Evolutionary conservation across 2,329 filamentous ascomycete genomes (phyloP).

Genomic region (Phyllosticta paracitricarpa): DNA sequence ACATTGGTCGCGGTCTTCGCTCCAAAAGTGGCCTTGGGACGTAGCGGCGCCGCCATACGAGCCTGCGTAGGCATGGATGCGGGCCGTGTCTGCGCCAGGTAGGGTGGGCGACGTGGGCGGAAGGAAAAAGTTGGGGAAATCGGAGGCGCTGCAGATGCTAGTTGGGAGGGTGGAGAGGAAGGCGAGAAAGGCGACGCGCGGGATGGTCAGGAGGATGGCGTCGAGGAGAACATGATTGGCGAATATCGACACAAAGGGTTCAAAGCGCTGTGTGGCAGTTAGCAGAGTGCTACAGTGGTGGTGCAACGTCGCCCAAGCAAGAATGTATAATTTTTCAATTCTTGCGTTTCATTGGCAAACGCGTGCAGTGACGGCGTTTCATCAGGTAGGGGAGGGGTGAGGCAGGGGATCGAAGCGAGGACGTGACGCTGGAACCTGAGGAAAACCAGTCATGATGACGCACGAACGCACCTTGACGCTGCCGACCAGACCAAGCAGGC

Average conservation of each 20-base stretch:
- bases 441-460: neutral
- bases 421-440: slow-evolving; percentile 10
- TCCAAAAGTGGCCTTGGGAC: slow-evolving; percentile 14
- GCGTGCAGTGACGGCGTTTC: neutral
- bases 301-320: neutral
- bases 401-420: slow-evolving; percentile 1
- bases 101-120: slow-evolving; percentile 3
- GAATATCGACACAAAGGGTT: slow-evolving; percentile 14
- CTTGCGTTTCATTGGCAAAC: neutral
- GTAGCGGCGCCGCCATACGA: slow-evolving; percentile 15
- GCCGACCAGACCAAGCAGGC: slow-evolving; percentile 33
- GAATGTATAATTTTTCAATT: neutral
- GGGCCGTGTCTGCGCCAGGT: neutral
- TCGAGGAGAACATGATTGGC: slow-evolving; percentile 19
- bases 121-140: slow-evolving; percentile 8
- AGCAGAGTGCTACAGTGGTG: neutral
- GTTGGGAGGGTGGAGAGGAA: slow-evolving; percentile 12
- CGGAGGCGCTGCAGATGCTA: slow-evolving; percentile 10
- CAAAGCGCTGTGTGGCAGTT: slow-evolving; percentile 9
- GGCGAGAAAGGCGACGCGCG: slow-evolving; percentile 14
- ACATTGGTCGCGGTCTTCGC: slow-evolving; percentile 21
- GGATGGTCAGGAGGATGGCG: slow-evolving; percentile 16
- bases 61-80: slow-evolving; percentile 13
- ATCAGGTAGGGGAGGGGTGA: neutral
- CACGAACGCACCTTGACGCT: slow-evolving; percentile 29